These are phyloP conservation scores for Termitomyces sp. DNA, from an alignment of 1,284 basidiomycete species.

Conservation along the genomic window DNA sequence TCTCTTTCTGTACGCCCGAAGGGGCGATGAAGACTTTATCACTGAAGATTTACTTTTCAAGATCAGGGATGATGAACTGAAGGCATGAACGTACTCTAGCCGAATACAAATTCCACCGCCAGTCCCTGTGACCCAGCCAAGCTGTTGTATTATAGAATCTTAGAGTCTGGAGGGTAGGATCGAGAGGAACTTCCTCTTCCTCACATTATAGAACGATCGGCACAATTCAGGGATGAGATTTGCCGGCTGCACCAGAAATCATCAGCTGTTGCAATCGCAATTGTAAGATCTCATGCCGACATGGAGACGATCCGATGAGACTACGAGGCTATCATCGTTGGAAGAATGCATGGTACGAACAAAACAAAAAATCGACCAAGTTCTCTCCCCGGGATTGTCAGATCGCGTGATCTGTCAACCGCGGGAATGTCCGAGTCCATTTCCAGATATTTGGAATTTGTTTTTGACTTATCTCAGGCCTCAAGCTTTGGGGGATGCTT, in stretches of 20 bases:
- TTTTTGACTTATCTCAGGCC: background rate
- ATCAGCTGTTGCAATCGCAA: background rate
- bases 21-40: constrained; percentile 83
- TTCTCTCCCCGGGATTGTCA: too few relatives aligned
- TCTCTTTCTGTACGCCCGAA: constrained; percentile 85
- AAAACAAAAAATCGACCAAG: background rate
- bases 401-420: background rate
- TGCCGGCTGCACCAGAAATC: constrained; percentile 51
- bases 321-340: constrained; percentile 28
- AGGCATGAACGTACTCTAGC: constrained; percentile 43
- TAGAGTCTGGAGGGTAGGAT: background rate
- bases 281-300: constrained; percentile 26
- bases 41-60: constrained; percentile 29
- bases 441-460: too few relatives aligned
- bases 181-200: constrained; percentile 9
- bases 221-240: constrained; percentile 80
- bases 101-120: constrained; percentile 70
- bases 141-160: constrained; percentile 18
- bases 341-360: constrained; percentile 12
- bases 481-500: background rate
- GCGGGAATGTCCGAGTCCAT: too few relatives aligned
- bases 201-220: constrained; percentile 52
- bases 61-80: background rate
- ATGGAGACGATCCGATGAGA: constrained; percentile 44
- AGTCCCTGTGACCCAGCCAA: constrained; percentile 62